A percentile compares a stretch with the other conserved stretches of the same genome.
Conservation (phyloP, 2,329 filamentous ascomycete species). For the Didymella pomorum region DNA sequence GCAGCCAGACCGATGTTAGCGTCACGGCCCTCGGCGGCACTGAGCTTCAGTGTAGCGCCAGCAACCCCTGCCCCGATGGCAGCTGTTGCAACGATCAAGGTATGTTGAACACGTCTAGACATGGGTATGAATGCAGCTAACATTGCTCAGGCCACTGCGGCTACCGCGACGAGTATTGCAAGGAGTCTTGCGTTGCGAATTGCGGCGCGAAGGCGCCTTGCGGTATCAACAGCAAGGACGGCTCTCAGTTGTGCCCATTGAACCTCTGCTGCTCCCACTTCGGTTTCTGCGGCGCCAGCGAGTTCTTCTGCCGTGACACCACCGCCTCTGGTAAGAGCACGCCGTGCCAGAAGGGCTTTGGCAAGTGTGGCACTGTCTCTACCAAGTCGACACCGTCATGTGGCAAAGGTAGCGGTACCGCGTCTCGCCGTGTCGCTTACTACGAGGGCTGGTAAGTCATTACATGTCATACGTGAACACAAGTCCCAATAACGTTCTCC, state of each 20-base stretch:
- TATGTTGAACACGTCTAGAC: background rate
- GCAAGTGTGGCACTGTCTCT: slow-evolving; percentile 12
- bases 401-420: slow-evolving; percentile 25
- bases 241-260: slow-evolving; percentile 18
- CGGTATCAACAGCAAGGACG: slow-evolving; percentile 37
- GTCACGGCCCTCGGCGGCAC: background rate
- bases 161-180: slow-evolving; percentile 34
- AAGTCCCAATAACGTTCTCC: background rate
- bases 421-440: slow-evolving; percentile 30
- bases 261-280: slow-evolving; percentile 45
- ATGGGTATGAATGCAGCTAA: background rate
- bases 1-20: slow-evolving; percentile 13
- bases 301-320: slow-evolving; percentile 22
- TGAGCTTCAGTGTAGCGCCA: slow-evolving; percentile 16
- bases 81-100: slow-evolving; percentile 24
- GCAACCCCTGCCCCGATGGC: slow-evolving; percentile 20
- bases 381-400: too few species aligned
- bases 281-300: slow-evolving; percentile 51
- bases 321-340: slow-evolving; percentile 4
- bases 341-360: slow-evolving; percentile 19
- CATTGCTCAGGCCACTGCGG: slow-evolving; percentile 17
- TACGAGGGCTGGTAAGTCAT: slow-evolving; percentile 31
- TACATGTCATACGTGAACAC: too few species aligned
- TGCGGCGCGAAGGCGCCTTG: slow-evolving; percentile 51
- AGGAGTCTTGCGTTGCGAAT: too few species aligned